Percentiles rank a stretch among this genome's conserved stretches.
phyloP scores from a whole-genome alignment of 805 yeast species.

The Torulaspora microellipsoides region DNA sequence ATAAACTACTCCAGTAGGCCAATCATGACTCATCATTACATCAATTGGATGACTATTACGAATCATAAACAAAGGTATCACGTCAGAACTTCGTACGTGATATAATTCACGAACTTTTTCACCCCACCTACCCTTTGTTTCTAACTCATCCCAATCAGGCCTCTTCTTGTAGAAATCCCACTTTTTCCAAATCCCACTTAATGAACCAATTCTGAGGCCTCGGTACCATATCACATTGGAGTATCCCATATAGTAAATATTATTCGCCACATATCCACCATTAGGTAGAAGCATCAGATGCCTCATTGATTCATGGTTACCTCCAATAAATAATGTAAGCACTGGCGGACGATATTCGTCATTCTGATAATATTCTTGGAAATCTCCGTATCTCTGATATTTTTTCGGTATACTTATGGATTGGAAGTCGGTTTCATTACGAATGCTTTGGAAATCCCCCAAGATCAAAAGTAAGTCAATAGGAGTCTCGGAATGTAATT shows the following conservation, averaged over 20 bases:
- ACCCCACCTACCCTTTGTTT: slow-evolving; percentile 28
- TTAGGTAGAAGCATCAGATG: slow-evolving; percentile 64
- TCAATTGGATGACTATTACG: slow-evolving; percentile 37
- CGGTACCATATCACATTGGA: slow-evolving; percentile 68
- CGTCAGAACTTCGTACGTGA: slow-evolving; percentile 57
- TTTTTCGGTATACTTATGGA: slow-evolving; percentile 77
- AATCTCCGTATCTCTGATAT: slow-evolving; percentile 73
- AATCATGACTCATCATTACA: slow-evolving; percentile 78
- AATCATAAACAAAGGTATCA: slow-evolving; percentile 49
- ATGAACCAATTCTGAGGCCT: slow-evolving; percentile 74
- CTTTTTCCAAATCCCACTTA: slow-evolving; percentile 76
- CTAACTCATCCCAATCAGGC: slow-evolving; percentile 45
- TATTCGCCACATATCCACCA: slow-evolving; percentile 94
- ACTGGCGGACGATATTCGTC: slow-evolving; percentile 45
- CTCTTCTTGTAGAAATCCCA: slow-evolving; percentile 44
- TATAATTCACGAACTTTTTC: slow-evolving; percentile 40
- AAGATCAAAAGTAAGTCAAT: slow-evolving; percentile 69
- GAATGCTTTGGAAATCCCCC: slow-evolving; percentile 87
- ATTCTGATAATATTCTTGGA: slow-evolving; percentile 65
- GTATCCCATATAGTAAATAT: slow-evolving; percentile 79
- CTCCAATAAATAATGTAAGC: slow-evolving; percentile 81
- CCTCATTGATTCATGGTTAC: slow-evolving; percentile 89
- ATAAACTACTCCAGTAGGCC: slow-evolving; percentile 80
- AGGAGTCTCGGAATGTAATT: slow-evolving; percentile 18
- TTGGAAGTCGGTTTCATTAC: slow-evolving; percentile 58